Percentiles rank a stretch among this genome's conserved stretches.
Conservation (phyloP, 257 asterid genomes). For the Solanum infundibuliforme region DNA sequence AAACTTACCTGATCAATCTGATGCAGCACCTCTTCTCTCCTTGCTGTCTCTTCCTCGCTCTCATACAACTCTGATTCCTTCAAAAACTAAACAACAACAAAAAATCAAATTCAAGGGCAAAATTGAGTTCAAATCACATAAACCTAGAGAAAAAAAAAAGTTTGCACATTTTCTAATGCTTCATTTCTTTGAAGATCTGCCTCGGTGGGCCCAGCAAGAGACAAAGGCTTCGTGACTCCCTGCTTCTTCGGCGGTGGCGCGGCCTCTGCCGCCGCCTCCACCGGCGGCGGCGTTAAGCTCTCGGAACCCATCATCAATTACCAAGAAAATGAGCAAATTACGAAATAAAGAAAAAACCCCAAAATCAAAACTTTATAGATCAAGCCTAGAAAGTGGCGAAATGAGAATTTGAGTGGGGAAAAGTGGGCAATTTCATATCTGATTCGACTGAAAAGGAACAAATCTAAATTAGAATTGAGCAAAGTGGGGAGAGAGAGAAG, state of each 20-base stretch:
- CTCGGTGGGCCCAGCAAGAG: constrained; percentile 14
- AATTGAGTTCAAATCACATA: not conserved
- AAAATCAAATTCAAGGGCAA: not conserved
- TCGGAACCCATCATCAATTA: constrained; percentile 7
- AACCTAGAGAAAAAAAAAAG: not conserved
- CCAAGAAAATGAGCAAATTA: not conserved
- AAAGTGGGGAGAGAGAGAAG: not conserved
- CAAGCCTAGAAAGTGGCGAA: not conserved
- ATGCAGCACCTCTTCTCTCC: constrained; percentile 6
- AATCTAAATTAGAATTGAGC: not conserved
- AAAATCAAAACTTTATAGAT: not conserved
- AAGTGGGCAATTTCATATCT: not conserved
- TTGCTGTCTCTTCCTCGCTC: constrained; percentile 8
- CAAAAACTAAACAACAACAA: too few species aligned
- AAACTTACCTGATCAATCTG: constrained; percentile 3
- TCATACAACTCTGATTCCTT: too few species aligned
- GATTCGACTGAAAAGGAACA: not conserved
- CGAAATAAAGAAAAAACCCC: not conserved
- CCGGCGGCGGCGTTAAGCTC: not conserved
- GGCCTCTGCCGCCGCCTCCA: not conserved
- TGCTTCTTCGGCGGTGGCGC: constrained; percentile 2
- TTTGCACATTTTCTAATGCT: constrained; percentile 3
- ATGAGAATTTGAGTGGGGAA: not conserved
- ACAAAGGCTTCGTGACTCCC: constrained; percentile 12
- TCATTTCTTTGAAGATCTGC: constrained; percentile 13